Conservation (phyloP, 306 rosid species). For the Aeschynomene evenia region DNA sequence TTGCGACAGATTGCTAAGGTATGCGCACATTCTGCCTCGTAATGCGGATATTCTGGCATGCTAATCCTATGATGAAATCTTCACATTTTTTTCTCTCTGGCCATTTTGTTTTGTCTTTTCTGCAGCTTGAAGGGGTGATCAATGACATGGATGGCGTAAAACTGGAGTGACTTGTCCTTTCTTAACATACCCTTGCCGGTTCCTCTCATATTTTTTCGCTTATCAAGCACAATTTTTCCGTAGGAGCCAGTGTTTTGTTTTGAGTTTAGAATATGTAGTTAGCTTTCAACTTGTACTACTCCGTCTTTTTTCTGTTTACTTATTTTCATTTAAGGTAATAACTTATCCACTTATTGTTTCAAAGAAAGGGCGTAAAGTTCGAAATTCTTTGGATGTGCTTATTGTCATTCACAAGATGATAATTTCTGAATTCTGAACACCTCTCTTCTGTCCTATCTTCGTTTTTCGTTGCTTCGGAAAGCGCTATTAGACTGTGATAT, state of each 20-base stretch:
- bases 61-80: neutral
- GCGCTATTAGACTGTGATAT: neutral
- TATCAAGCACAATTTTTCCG: slow-evolving; percentile 17
- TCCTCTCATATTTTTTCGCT: slow-evolving; percentile 20
- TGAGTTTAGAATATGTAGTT: slow-evolving; percentile 41
- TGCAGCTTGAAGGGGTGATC: slow-evolving; percentile 85
- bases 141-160: slow-evolving; percentile 75
- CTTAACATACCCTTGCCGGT: neutral
- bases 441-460: neutral
- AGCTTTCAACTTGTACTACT: slow-evolving; percentile 36
- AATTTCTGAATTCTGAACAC: neutral
- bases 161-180: slow-evolving; percentile 59
- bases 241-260: slow-evolving; percentile 9
- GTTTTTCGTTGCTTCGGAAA: neutral
- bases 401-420: neutral
- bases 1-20: slow-evolving; percentile 93
- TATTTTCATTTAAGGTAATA: slow-evolving; percentile 26
- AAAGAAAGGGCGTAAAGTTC: slow-evolving; percentile 17
- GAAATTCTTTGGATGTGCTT: neutral
- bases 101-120: neutral
- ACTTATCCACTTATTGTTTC: slow-evolving; percentile 12
- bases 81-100: too few species aligned
- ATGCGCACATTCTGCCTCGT: slow-evolving; percentile 3
- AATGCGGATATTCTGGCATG: neutral
- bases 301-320: neutral